Evolutionary conservation across 2,329 filamentous ascomycete species (phyloP), one percentile per base, ranked within the genome.

Genomic region (Coniochaeta ligniaria): DNA sequence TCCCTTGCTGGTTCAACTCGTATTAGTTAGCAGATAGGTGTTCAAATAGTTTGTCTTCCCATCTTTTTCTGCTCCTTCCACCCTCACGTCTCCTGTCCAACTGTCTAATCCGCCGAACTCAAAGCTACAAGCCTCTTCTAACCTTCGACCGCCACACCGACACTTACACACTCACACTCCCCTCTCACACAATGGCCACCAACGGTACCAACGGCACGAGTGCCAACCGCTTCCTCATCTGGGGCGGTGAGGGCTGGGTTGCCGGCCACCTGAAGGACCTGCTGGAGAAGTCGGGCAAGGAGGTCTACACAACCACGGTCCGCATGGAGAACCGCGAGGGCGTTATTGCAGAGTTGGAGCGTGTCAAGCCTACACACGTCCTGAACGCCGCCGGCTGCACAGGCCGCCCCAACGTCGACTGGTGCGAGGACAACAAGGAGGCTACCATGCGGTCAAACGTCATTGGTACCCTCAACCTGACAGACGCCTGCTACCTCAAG

Each of bases 371-470:
- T 24, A 88, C 85, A 3, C 85, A 88, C 68, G 85, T 89, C 60
- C 74, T 89, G 58, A 88, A 88, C 72, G 83, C 81, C 62, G 86
- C 86, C 56, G 86, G 86, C 63, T 84, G 81, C 69, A 89, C 85
- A 3, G 86, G 87, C 57, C 79, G 84, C 26, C 86, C 86, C 63
- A 89, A 89, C 65, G 85, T 88, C 70, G 86, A 89, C 73, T 88
- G 85, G 85, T 89, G 86, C 67, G 87, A 90, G 74, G 83, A 87
- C 68, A 82, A 89, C 76, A 87, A 83, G 74, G 82, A 86, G 72
- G 82, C 83, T 60, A 89, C 86, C 7, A 82, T 89, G 69, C 80
- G 85, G 62, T 87, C 83, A 70, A 90, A 90, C 68, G 85, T 85
- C 60, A 81, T 88, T 55, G 86, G 86, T 59, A 83, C 85, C 38